These are phyloP conservation scores for Xylaria sp. DNA, from an alignment of 2,329 filamentous ascomycete species.

Conservation along the genomic window DNA sequence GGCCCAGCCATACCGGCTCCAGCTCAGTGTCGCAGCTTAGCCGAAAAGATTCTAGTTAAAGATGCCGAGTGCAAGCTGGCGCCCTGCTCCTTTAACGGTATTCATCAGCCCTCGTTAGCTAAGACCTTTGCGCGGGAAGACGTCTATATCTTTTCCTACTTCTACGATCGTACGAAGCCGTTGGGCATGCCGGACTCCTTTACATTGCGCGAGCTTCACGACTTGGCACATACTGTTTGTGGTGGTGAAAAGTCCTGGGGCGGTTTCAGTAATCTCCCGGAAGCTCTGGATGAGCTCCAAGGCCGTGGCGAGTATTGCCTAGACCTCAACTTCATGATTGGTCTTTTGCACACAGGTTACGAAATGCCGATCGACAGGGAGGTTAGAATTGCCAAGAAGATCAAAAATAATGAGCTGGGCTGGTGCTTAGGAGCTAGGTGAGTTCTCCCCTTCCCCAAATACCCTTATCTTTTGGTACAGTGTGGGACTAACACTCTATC, in stretches of 20 bases:
- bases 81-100: slow-evolving; percentile 98
- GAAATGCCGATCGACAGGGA: slow-evolving; percentile 97
- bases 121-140: slow-evolving; percentile 94
- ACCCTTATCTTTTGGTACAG: background rate
- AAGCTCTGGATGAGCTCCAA: slow-evolving; percentile 78
- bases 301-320: slow-evolving; percentile 90
- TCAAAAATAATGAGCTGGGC: slow-evolving; percentile 93
- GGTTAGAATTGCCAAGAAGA: slow-evolving; percentile 98
- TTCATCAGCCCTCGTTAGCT: slow-evolving; percentile 88
- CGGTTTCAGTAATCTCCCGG: slow-evolving; percentile 76
- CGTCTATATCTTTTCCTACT: slow-evolving; percentile 96
- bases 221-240: slow-evolving; percentile 85
- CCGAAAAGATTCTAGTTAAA: slow-evolving; percentile 91
- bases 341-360: slow-evolving; percentile 90
- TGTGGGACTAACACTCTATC: slow-evolving; percentile 44
- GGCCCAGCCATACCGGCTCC: slow-evolving; percentile 77
- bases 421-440: slow-evolving; percentile 98
- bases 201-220: slow-evolving; percentile 86
- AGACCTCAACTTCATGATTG: slow-evolving; percentile 96
- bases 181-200: slow-evolving; percentile 99
- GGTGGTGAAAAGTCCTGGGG: slow-evolving; percentile 78
- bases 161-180: slow-evolving; percentile 91
- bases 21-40: slow-evolving; percentile 86
- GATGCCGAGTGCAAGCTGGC: slow-evolving; percentile 79
- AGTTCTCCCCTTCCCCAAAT: slow-evolving; percentile 41